Conservation (phyloP, 1,284 basidiomycete species). For the Ceratobasidium sp. region DNA sequence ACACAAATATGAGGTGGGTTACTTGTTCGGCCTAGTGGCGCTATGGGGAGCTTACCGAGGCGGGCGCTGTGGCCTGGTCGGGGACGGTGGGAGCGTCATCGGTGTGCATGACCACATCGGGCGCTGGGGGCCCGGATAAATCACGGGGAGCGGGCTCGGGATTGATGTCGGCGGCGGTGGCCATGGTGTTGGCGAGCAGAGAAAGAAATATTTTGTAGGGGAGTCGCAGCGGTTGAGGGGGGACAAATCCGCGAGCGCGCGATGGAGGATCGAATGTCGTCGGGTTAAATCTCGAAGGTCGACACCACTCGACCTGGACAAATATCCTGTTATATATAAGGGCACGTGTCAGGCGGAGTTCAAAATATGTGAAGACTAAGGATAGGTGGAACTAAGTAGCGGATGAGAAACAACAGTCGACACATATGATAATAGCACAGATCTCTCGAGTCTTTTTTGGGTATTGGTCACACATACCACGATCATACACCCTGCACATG, state of each 20-base stretch:
- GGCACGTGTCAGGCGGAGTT: slow-evolving; percentile 29
- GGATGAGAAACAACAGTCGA: neutral
- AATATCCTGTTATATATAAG: slow-evolving; percentile 5
- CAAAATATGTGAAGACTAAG: slow-evolving; percentile 2
- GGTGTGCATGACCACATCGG: neutral
- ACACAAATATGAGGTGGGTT: slow-evolving; percentile 32
- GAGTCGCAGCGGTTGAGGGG: neutral
- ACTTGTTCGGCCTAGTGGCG: slow-evolving; percentile 7
- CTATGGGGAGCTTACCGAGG: slow-evolving; percentile 16
- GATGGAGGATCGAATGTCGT: neutral
- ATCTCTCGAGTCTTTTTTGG: no score
- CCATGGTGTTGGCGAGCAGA: slow-evolving; percentile 13
- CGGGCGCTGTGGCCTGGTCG: neutral
- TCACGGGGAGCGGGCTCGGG: neutral
- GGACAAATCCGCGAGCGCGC: neutral
- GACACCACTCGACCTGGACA: neutral
- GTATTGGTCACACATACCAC: neutral
- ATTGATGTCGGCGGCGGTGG: slow-evolving; percentile 6
- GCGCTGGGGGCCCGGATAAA: neutral
- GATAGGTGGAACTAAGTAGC: neutral
- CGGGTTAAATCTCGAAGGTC: slow-evolving; percentile 8
- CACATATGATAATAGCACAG: no score
- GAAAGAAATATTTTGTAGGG: neutral
- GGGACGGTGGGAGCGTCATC: neutral
- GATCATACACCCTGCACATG: neutral